Percentiles rank a stretch among this genome's conserved stretches.
Evolutionary conservation across 1,139 yeast species (phyloP).

Genomic region (Pichia norvegensis): DNA sequence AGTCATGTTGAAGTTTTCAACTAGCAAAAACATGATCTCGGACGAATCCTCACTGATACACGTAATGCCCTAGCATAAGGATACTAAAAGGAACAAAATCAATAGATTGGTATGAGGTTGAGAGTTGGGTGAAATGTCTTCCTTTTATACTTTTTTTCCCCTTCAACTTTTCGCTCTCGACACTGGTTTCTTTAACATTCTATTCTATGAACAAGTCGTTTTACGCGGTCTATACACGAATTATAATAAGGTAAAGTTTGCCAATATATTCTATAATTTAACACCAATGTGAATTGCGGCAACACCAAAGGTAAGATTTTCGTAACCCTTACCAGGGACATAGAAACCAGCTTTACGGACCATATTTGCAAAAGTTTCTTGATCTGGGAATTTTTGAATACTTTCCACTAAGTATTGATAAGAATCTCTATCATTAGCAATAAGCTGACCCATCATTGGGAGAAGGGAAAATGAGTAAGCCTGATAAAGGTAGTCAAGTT

Average conservation of each 20-base stretch:
- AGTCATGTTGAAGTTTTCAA: slow-evolving; percentile 99
- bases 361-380: slow-evolving; percentile 86
- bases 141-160: slow-evolving; percentile 8
- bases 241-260: background rate
- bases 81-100: slow-evolving; percentile 30
- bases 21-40: slow-evolving; percentile 99
- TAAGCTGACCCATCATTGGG: slow-evolving; percentile 92
- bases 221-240: background rate
- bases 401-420: slow-evolving; percentile 94
- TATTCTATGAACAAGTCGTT: background rate
- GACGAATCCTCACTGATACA: slow-evolving; percentile 99
- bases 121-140: background rate
- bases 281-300: slow-evolving; percentile 96
- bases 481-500: slow-evolving; percentile 69
- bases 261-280: slow-evolving; percentile 41
- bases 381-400: slow-evolving; percentile 84
- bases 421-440: slow-evolving; percentile 91
- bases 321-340: slow-evolving; percentile 85
- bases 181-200: background rate
- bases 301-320: slow-evolving; percentile 90
- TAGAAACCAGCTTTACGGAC: slow-evolving; percentile 92
- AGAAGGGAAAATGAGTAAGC: slow-evolving; percentile 81
- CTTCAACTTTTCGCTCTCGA: background rate
- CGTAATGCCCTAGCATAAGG: slow-evolving; percentile 99
- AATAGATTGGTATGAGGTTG: background rate